Conservation (phyloP, 106 monocot species). For the Narthecium ossifragum region DNA sequence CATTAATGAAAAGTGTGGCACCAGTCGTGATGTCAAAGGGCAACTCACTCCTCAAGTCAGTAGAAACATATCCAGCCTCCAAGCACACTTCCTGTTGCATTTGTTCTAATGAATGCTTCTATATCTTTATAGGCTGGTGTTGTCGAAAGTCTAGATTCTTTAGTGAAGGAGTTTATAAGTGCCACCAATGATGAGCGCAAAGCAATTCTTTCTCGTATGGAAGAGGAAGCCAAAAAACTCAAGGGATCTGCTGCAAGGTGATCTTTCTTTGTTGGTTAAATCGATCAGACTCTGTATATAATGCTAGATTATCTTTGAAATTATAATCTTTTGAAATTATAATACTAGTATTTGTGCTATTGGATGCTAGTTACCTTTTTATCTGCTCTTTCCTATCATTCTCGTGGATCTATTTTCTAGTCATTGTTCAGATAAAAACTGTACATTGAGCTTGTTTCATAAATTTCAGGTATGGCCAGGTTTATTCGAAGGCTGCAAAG, state of each 20-base stretch:
- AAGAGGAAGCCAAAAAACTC: constrained; percentile 71
- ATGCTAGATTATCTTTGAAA: too few relatives aligned
- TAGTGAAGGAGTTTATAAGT: constrained; percentile 74
- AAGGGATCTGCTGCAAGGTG: constrained; percentile 25
- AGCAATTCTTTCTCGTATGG: constrained; percentile 50
- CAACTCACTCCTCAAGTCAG: constrained; percentile 78
- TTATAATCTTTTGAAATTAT: too few relatives aligned
- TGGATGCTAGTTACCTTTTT: too few relatives aligned
- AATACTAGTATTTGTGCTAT: too few relatives aligned
- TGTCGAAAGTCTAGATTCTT: constrained; percentile 46
- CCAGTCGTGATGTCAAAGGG: constrained; percentile 75
- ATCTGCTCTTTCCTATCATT: too few relatives aligned
- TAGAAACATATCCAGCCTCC: neutral
- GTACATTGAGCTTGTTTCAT: neutral
- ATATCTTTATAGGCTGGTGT: constrained; percentile 61
- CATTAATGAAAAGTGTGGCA: constrained; percentile 85
- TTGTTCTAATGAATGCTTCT: constrained; percentile 1
- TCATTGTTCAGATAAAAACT: too few relatives aligned
- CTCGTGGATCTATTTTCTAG: too few relatives aligned
- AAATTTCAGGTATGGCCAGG: constrained; percentile 68
- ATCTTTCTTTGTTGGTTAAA: too few relatives aligned
- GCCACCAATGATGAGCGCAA: constrained; percentile 55
- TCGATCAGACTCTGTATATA: neutral
- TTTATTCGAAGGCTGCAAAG: constrained; percentile 75
- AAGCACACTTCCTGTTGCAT: neutral